Conservation (phyloP, 1,284 basidiomycete species). For the Rhodotorula sp. region DNA sequence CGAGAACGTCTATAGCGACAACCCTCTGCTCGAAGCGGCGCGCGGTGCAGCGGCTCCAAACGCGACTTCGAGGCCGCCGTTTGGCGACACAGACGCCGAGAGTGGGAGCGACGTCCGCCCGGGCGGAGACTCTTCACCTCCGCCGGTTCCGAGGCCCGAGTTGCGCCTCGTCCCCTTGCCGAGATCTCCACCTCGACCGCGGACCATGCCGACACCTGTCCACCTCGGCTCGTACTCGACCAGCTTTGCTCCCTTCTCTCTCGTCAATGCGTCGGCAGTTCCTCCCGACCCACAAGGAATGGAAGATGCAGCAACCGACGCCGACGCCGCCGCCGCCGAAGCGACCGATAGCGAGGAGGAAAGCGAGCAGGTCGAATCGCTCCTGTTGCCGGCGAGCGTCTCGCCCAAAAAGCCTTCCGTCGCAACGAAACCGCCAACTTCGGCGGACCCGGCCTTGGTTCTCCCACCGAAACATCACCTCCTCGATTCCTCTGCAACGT, state of each 20-base stretch:
- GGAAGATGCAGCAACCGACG: neutral
- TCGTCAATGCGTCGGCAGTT: neutral
- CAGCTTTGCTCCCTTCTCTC: neutral
- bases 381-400: slow-evolving; percentile 6
- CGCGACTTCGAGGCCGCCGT: neutral
- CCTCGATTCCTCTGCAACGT: too few species aligned
- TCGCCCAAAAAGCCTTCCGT: neutral
- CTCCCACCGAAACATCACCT: too few species aligned
- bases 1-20: slow-evolving; percentile 10
- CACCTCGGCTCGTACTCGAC: neutral
- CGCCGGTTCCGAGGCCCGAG: neutral
- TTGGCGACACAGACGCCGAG: neutral
- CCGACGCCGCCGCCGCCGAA: neutral
- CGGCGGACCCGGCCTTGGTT: too few species aligned
- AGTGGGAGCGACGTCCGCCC: neutral
- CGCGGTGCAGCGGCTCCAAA: neutral
- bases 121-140: neutral
- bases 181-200: slow-evolving; percentile 5
- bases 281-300: too few species aligned
- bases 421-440: neutral
- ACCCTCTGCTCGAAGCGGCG: slow-evolving; percentile 5
- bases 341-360: slow-evolving; percentile 34
- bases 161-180: neutral
- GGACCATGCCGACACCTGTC: neutral
- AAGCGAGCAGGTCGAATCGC: slow-evolving; percentile 20